A percentile compares a stretch with the other conserved stretches of the same genome.
phyloP scores from a whole-genome alignment of 768 basidiomycete species.

The Lanmaoa pseudosensibilis region DNA sequence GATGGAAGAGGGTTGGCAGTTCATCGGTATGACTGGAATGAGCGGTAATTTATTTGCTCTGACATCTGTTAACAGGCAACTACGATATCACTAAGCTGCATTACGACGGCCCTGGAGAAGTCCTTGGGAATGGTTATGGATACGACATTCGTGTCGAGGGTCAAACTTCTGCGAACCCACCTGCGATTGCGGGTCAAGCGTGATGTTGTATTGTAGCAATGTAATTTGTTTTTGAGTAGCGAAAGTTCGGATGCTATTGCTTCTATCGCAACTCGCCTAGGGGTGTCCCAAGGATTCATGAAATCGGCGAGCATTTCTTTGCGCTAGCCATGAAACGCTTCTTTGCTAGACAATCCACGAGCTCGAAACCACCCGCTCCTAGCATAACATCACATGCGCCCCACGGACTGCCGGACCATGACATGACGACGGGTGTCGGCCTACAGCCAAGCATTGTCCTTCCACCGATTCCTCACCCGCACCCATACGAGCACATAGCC shows the following conservation, averaged over 20 bases:
- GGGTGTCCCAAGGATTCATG: no score
- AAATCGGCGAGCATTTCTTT: background rate
- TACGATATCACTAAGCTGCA: slow-evolving; percentile 90
- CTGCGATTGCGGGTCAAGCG: slow-evolving; percentile 33
- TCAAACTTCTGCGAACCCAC: slow-evolving; percentile 52
- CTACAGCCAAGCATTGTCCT: slow-evolving; percentile 66
- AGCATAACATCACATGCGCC: background rate
- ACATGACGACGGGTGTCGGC: slow-evolving; percentile 9
- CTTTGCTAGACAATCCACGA: slow-evolving; percentile 24
- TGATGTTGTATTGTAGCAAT: slow-evolving; percentile 29
- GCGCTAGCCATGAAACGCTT: slow-evolving; percentile 33
- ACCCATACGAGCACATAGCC: slow-evolving; percentile 68
- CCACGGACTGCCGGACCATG: background rate
- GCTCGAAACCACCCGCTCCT: slow-evolving; percentile 1
- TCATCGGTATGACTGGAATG: slow-evolving; percentile 67
- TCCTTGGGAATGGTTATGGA: slow-evolving; percentile 80
- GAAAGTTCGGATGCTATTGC: slow-evolving; percentile 4
- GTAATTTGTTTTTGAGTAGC: slow-evolving; percentile 12
- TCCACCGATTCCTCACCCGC: slow-evolving; percentile 73
- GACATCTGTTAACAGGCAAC: slow-evolving; percentile 57
- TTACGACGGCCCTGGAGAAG: slow-evolving; percentile 81
- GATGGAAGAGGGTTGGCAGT: slow-evolving; percentile 92
- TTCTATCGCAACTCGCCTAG: background rate
- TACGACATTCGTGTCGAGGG: slow-evolving; percentile 71
- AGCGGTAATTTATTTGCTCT: slow-evolving; percentile 8